A percentile compares a stretch with the other conserved stretches of the same genome.
Evolutionary conservation across 148 eudicot genomes (phyloP).

Genomic region (Chenopodium formosanum): DNA sequence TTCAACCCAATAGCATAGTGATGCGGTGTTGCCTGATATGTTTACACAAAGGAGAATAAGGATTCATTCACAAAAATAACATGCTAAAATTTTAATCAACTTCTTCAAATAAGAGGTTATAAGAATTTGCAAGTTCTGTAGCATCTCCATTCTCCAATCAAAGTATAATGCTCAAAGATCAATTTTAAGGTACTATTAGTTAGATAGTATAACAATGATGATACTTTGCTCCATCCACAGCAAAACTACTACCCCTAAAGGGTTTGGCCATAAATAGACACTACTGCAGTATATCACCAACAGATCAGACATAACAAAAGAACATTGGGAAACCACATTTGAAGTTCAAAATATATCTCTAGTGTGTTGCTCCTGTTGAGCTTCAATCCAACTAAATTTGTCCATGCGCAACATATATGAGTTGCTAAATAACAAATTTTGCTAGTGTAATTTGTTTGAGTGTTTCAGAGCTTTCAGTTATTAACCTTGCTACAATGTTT

Average conservation of each 20-base stretch:
- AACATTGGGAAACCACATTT: background rate
- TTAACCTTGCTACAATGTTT: background rate
- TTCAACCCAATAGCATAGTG: constrained; percentile 73
- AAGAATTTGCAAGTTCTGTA: background rate
- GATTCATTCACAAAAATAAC: background rate
- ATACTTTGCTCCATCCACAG: background rate
- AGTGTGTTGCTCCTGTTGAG: background rate
- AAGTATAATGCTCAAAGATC: background rate
- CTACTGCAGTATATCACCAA: background rate
- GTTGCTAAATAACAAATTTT: background rate
- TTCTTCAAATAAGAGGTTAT: background rate
- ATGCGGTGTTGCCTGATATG: constrained; percentile 59
- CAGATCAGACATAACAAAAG: background rate
- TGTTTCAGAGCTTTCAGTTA: background rate
- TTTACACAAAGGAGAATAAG: constrained; percentile 17
- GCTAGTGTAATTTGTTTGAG: background rate
- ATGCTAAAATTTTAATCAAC: background rate
- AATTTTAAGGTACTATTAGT: background rate
- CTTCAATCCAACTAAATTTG: background rate
- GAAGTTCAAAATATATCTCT: background rate
- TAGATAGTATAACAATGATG: background rate
- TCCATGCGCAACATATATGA: background rate
- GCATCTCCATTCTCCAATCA: background rate
- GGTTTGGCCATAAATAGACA: background rate
- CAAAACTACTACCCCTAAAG: background rate